Conservation (phyloP, 73 alveolate species). For the Paramecium tetraurelia region DNA sequence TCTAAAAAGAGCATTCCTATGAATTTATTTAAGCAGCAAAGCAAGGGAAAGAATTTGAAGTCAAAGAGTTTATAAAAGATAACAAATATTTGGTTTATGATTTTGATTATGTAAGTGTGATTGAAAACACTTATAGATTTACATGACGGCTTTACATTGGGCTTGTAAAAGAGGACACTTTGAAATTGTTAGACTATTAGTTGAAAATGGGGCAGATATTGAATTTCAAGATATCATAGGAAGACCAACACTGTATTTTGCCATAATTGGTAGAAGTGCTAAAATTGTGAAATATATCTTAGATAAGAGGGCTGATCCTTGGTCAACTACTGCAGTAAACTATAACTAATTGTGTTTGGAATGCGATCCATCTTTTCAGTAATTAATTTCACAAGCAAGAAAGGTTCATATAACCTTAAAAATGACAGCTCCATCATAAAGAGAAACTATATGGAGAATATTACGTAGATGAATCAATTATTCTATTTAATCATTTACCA, state of each 20-base stretch:
- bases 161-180: slow-evolving; percentile 65
- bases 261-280: slow-evolving; percentile 5
- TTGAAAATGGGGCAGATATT: slow-evolving; percentile 50
- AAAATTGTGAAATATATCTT: slow-evolving; percentile 22
- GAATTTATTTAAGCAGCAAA: slow-evolving; percentile 53
- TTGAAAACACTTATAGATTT: slow-evolving; percentile 32
- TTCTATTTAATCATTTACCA: neutral
- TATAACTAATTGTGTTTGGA: neutral
- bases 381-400: neutral
- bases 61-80: slow-evolving; percentile 35
- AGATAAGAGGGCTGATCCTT: slow-evolving; percentile 49
- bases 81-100: slow-evolving; percentile 52
- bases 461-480: neutral
- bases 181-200: neutral
- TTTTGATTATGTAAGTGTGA: slow-evolving; percentile 56
- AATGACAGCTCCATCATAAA: slow-evolving; percentile 14
- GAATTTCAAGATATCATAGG: slow-evolving; percentile 59
- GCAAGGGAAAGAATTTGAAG: slow-evolving; percentile 4
- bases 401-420: neutral
- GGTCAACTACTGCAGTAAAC: slow-evolving; percentile 55
- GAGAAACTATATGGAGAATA: slow-evolving; percentile 10
- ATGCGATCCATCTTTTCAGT: neutral
- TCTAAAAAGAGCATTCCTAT: neutral
- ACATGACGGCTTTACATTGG: slow-evolving; percentile 66
- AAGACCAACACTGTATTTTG: slow-evolving; percentile 60